Percentiles rank a stretch among this genome's conserved stretches.
phyloP scores from a whole-genome alignment of 768 basidiomycete species.

The Ramaria rubella region DNA sequence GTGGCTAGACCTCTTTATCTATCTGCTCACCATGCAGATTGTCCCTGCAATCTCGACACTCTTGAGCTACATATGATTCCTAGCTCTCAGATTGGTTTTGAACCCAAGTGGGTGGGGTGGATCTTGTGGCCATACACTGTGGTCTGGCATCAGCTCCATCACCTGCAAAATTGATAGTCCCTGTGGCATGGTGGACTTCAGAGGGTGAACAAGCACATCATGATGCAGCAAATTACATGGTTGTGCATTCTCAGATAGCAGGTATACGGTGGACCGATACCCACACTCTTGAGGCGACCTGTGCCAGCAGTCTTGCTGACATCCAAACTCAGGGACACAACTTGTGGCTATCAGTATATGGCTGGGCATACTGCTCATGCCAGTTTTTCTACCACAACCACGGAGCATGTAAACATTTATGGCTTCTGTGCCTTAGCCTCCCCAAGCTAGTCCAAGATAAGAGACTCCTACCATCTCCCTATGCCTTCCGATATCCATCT shows the following conservation, averaged over 20 bases:
- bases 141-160: not conserved
- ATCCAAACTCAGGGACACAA: not conserved
- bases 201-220: not conserved
- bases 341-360: not conserved
- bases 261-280: not conserved
- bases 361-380: not conserved
- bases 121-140: not conserved
- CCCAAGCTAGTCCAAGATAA: not conserved
- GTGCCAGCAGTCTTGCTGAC: not conserved
- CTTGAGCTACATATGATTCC: not conserved
- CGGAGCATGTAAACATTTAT: not conserved
- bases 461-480: not conserved
- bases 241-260: not conserved
- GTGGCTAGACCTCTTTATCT: conserved; percentile 17
- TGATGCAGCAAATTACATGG: not conserved
- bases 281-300: not conserved
- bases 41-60: too few relatives aligned
- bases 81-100: not conserved
- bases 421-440: not conserved
- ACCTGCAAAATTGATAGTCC: not conserved
- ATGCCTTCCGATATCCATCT: not conserved
- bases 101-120: too few relatives aligned
- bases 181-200: not conserved
- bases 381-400: not conserved
- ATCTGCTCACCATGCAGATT: too few relatives aligned